Evolutionary conservation across 176 grass and related monocot genomes (phyloP).

Genomic region (sorghum (Sorghum bicolor)): DNA sequence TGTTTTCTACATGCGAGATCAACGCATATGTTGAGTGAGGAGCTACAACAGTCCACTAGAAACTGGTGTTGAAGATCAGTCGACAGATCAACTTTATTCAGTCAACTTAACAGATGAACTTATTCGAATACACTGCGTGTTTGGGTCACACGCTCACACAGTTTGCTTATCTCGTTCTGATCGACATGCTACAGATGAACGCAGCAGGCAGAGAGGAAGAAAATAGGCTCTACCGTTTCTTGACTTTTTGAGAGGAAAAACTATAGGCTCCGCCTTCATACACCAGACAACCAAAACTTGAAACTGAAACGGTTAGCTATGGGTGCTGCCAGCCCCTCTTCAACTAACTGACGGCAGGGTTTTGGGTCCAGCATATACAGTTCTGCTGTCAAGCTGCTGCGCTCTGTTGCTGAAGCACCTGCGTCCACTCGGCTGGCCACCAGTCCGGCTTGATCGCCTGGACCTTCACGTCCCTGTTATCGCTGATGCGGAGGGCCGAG

Average conservation of each 20-base stretch:
- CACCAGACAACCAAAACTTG: neutral
- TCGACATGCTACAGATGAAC: neutral
- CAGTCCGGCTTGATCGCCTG: conserved; percentile 67
- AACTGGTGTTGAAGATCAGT: neutral
- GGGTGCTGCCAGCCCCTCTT: neutral
- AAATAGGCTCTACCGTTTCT: neutral
- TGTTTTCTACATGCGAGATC: neutral
- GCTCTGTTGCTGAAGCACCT: conserved; percentile 40
- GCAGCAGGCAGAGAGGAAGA: neutral
- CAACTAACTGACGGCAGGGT: neutral
- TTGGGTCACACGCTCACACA: neutral
- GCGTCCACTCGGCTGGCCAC: conserved; percentile 90
- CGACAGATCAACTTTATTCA: neutral
- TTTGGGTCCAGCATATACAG: neutral
- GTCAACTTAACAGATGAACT: neutral
- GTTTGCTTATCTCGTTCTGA: neutral
- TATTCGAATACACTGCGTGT: neutral
- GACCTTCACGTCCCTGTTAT: conserved; percentile 43
- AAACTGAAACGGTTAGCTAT: neutral
- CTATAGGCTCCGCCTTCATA: neutral
- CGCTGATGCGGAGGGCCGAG: conserved; percentile 34
- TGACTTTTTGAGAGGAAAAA: neutral
- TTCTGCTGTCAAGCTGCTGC: conserved; percentile 25
- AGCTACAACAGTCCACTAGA: too few species aligned
- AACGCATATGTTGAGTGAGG: too few species aligned